Conservation (phyloP, 176 grass and related monocot genomes). For the Oryza rufipogon region DNA sequence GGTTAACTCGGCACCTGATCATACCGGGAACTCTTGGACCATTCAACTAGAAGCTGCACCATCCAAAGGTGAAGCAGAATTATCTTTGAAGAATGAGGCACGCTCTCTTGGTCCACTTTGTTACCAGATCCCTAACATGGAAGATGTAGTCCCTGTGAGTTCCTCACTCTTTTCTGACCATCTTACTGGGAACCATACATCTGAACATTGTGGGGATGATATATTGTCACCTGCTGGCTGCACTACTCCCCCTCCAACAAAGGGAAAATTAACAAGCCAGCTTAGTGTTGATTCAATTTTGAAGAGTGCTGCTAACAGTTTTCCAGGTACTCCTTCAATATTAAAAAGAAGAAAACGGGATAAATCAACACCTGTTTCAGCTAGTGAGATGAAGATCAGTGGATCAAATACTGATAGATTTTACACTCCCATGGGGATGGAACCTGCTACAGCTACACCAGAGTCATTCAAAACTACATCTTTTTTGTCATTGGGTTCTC, state of each 20-base stretch:
- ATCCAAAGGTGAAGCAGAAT: conserved; percentile 28
- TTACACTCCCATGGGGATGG: conserved; percentile 54
- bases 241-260: conserved; percentile 45
- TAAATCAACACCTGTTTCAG: conserved; percentile 49
- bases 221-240: conserved; percentile 36
- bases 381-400: conserved; percentile 45
- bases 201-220: conserved; percentile 30
- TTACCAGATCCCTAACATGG: conserved; percentile 68
- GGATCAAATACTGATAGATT: conserved; percentile 45
- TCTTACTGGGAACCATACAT: conserved; percentile 27
- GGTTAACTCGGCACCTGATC: conserved; percentile 34
- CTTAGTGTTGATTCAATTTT: conserved; percentile 77
- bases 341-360: conserved; percentile 80
- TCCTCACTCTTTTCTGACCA: conserved; percentile 47
- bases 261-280: conserved; percentile 41
- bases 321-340: conserved; percentile 84
- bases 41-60: conserved; percentile 40
- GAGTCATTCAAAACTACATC: conserved; percentile 51
- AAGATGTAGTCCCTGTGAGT: conserved; percentile 46
- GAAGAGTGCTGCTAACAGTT: conserved; percentile 76
- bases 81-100: conserved; percentile 29
- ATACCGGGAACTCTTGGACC: conserved; percentile 8
- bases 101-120: conserved; percentile 71
- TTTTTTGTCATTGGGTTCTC: conserved; percentile 48
- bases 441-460: conserved; percentile 13